These are phyloP conservation scores for Sporopachydermia cereana DNA, from an alignment of 1,139 yeast species.

Conservation along the genomic window DNA sequence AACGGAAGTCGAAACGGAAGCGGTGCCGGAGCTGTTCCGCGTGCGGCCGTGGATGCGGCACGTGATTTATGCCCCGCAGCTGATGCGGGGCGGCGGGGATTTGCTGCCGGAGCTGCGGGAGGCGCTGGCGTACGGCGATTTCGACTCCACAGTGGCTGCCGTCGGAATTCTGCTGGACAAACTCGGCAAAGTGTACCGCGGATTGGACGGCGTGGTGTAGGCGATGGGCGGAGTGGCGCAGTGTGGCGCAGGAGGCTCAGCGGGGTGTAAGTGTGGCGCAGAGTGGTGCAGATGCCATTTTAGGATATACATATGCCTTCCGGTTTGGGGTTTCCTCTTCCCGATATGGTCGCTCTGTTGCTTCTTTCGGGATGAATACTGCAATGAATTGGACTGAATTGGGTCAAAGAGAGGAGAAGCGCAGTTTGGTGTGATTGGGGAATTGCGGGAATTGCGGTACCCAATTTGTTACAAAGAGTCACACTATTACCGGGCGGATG, in stretches of 20 bases:
- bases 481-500: no score
- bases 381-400: neutral
- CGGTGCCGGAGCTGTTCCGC: neutral
- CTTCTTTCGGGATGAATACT: no score
- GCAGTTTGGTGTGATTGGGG: neutral
- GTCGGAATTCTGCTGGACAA: constrained; percentile 4
- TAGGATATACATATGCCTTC: neutral
- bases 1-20: neutral
- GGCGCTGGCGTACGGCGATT: neutral
- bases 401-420: neutral
- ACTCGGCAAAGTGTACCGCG: neutral
- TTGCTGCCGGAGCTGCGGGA: neutral
- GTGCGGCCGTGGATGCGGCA: constrained; percentile 1
- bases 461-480: no score
- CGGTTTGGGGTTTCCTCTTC: no score
- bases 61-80: neutral
- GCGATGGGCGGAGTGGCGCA: neutral
- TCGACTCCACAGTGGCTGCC: neutral
- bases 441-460: no score
- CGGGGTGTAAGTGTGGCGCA: neutral
- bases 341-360: no score
- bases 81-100: neutral
- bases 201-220: neutral
- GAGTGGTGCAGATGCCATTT: neutral
- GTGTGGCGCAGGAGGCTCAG: neutral